A percentile compares a stretch with the other conserved stretches of the same genome.
phyloP scores from a whole-genome alignment of 1,284 basidiomycete genomes.

The Cutaneotrichosporon sp. region DNA sequence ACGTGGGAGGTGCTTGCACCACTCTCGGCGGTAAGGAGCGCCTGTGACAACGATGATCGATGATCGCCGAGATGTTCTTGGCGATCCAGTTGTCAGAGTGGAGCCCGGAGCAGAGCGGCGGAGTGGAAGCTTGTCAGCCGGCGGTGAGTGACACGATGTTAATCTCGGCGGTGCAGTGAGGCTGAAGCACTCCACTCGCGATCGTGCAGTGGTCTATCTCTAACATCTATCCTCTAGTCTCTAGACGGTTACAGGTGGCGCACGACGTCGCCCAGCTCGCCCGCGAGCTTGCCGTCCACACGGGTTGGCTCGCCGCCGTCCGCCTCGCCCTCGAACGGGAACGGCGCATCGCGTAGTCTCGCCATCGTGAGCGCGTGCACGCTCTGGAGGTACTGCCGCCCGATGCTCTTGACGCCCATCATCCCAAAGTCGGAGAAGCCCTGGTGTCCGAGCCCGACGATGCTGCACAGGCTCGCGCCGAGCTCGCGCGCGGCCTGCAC shows the following conservation, averaged over 20 bases:
- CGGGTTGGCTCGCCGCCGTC: neutral
- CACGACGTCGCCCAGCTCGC: neutral
- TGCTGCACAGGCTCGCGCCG: constrained; percentile 35
- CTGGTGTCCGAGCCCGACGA: constrained; percentile 45
- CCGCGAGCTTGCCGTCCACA: neutral
- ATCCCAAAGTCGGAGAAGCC: constrained; percentile 46
- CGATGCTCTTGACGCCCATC: neutral
- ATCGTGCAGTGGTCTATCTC: too few relatives aligned
- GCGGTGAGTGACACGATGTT: too few relatives aligned
- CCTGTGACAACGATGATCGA: too few relatives aligned
- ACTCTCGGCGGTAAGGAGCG: too few relatives aligned
- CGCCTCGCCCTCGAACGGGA: neutral
- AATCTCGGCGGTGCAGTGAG: too few relatives aligned
- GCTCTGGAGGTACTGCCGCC: neutral
- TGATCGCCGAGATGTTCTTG: too few relatives aligned
- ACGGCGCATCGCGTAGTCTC: neutral
- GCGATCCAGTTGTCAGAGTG: too few relatives aligned
- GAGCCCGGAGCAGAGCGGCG: too few relatives aligned
- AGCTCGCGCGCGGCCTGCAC: constrained; percentile 58
- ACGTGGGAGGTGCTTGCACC: too few relatives aligned
- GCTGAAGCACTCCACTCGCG: too few relatives aligned
- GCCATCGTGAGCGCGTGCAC: neutral
- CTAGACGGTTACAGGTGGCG: neutral
- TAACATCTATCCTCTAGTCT: neutral
- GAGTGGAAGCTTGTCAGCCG: too few relatives aligned